Evolutionary conservation across 208 protist genomes (phyloP), one percentile per base, ranked within the genome.

Genomic region (Leishmania gerbilli): DNA sequence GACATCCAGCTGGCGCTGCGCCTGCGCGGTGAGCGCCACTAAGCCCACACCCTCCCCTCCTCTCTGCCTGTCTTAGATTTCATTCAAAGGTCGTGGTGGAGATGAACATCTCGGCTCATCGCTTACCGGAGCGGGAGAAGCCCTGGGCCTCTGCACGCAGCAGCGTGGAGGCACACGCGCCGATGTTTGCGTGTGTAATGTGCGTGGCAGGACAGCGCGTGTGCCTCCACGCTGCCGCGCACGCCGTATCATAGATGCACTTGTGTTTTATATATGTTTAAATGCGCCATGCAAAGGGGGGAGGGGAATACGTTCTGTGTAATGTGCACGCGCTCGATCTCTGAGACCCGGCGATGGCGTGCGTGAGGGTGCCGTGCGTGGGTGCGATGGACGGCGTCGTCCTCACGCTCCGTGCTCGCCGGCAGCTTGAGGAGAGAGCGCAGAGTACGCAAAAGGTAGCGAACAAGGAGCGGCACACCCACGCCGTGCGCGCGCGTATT

Each of bases 1-100:
- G 96, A 93, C 81, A 83, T 91, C 72, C 87, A 93, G 83, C 89
- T 93, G 71, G 89, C 89, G 71, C 82, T 88, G 77, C 88, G 89
- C 79, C 87, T 93, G 77, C 88, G 88, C 77, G 90, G 88, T 77
- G 90, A 93, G 84, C 90, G 90, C 74, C 83, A 85, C 81, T 91
- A 91, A 72, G 47, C 67, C 3, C 45, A 17, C 58, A 58, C 3
- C 45, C 72, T 37, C 65, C 65, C 56, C 56, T 64, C 71, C 72
- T 76, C 51, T 77, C 40, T 86, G 31, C 11, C 4, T 75, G 72
- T n/a, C 47, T 24, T 49, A 49, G 45, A 49, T 49, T 1, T 49
- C 45, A 1, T 8, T 13, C 45, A 11, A 11, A 49, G 45, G 9
- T 11, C 0, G 45, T 49, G 45, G 45, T 11, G 8, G 8, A 11